Evolutionary conservation across 2,329 filamentous ascomycete species (phyloP), one percentile per base, ranked within the genome.

Genomic region (Penicillium sp.): DNA sequence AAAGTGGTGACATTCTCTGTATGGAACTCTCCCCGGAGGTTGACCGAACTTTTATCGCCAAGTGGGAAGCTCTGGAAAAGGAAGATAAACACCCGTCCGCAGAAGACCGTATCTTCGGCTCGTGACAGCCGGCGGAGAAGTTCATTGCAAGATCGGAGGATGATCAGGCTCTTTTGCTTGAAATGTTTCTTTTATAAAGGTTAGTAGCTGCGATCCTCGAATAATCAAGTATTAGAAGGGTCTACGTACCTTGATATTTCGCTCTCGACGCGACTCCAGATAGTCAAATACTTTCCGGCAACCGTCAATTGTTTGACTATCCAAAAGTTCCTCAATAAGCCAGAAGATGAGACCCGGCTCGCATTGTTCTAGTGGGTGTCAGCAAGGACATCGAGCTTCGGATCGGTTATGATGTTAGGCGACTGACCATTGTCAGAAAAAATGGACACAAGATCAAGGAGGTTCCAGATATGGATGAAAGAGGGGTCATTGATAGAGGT

Each of bases 1-100:
- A 87, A 99, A 0, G 85, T 86, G 1, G 96, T 99, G 54, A 93
- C 85, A 79, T 99, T 99, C 68, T 98, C 95, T 26, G 90, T 86
- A 69, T 99, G 95, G 65, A 95, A 99, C 77, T 98, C 93, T 65
- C 95, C 95, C 51, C 95, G 86, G 39, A 98, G 82, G 70, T 99
- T 99, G 49, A 99, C 95, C 0, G 95, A 97, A 72, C 95, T 98
- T 72, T 93, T 95, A 75, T 99, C 96, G 31, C 93, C 93, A 0
- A 99, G 81, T 1, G 95, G 95, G 69, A 99, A 98, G 73, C 92
- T 96, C 73, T 99, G 95, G 75, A 98, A 99, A 71, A 99, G 86
- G 75, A 97, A 99, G 62, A 99, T 97, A 75, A 98, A 98, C 26
- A 99, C 95, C 39, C 95, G 86, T 16, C 95, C 95, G 70, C 95